phyloP scores from a whole-genome alignment of 2,329 filamentous ascomycete species.

The Tolypocladium amazonense region DNA sequence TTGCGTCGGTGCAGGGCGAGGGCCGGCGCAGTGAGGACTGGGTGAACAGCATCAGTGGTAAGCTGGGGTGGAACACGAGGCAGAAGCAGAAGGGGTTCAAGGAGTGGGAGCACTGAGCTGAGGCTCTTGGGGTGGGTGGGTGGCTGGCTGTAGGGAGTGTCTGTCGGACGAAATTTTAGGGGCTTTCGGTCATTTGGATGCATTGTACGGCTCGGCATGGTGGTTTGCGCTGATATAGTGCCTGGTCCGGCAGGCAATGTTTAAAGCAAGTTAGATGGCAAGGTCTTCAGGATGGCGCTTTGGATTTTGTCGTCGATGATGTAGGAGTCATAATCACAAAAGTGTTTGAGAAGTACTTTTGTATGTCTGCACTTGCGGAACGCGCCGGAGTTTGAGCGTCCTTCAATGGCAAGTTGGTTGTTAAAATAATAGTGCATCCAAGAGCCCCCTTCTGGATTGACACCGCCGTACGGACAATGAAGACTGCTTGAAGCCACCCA shows the following conservation, averaged over 20 bases:
- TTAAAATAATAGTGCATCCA: too few species aligned
- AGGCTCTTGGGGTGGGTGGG: background rate
- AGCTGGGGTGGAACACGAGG: conserved; percentile 71
- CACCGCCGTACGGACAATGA: too few species aligned
- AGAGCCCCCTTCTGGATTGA: too few species aligned
- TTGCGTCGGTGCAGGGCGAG: conserved; percentile 63
- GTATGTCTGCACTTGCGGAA: too few species aligned
- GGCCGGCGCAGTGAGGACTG: conserved; percentile 65
- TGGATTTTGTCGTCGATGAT: background rate
- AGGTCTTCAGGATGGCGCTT: background rate
- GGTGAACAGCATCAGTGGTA: conserved; percentile 71
- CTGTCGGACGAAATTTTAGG: background rate
- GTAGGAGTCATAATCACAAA: background rate
- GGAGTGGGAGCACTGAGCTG: conserved; percentile 28
- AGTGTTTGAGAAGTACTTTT: background rate
- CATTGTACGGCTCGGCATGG: background rate
- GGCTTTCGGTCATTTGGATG: background rate
- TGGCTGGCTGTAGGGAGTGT: background rate
- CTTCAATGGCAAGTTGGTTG: too few species aligned
- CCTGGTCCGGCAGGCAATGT: background rate
- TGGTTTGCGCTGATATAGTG: background rate
- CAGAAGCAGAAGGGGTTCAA: conserved; percentile 61
- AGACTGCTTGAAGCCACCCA: too few species aligned
- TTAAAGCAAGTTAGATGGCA: background rate
- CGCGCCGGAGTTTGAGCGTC: too few species aligned